Evolutionary conservation across 352 stramenopile genomes (phyloP), one percentile per base, ranked within the genome.

Genomic region (Phytophthora sp.): DNA sequence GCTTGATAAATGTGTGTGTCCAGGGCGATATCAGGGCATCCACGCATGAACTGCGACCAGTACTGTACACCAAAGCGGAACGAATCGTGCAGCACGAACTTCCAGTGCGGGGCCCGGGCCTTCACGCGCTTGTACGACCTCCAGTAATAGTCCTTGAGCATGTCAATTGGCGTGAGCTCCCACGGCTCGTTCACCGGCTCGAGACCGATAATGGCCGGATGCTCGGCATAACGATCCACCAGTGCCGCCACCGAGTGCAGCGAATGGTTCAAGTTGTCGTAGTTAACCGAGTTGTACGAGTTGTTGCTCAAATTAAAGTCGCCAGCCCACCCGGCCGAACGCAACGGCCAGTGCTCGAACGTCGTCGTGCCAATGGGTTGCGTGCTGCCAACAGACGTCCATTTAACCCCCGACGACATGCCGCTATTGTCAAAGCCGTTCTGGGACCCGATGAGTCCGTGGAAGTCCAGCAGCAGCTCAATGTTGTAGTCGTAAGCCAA

Each of bases 401-500:
- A 71, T 41, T 71, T 71, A 49, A 71, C 18, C 8, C 56, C 57
- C 2, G 57, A 23, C 3, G 63, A 59, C 57, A 73, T 80, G n/a
- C 96, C 96, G 23, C 84, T 96, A 73, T 99, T 99, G 75, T 99
- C 96, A 69, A 98, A 98, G 30, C 96, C 96, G 76, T 99, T 99
- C 81, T 98, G 93, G 39, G 85, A 97, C 33, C 88, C 93, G 27
- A 95, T 88, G 54, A 95, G 74, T 2, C 90, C 89, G 79, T 99
- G 95, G 47, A 99, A 87, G 73, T 99, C 95, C 41, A 99, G 72
- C 42, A 98, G 67, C 13, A 98, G 76, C 31, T 84, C 75, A n/a
- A 98, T 87, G 33, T 87, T 82, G 80, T 98, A 94, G 66, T 93
- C 84, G 38, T 80, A 64, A 9, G 81, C 82, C 73, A 95, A 84